Base-by-base conservation (phyloP, 257 asterid genomes). In the Plantago ovata region DNA sequence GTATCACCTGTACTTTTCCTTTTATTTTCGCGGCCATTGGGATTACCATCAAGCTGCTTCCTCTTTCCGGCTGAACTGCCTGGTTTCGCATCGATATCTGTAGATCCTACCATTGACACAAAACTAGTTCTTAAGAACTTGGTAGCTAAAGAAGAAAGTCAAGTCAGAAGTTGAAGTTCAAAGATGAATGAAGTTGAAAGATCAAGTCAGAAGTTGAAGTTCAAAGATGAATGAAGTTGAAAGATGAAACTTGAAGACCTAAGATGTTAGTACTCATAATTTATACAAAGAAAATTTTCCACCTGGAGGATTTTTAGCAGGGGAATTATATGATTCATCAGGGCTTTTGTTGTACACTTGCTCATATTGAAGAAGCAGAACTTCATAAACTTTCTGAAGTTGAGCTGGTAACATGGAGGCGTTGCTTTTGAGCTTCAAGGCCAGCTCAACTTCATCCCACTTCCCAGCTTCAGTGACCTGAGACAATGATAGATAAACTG, bases 381-480 rank as follows among this genome's bases (percentile, higher is more conserved):
- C 62, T 56, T 75, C 72, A 28, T 87, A 84, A n/a, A 77, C 56
- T 18, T 64, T 82, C 57, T 75, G 82, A 64, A 84, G 75, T 60
- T 84, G 92, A 66, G 67, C 57, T 28, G 85, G 76, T 56, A 77
- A 39, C 28, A 78, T 57, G 19, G 67, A 22, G 24, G 28, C 48
- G 32, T 57, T 46, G 66, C 74, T 56, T 53, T 66, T 70, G 53
- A 47, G 32, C 56, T 72, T 72, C 58, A 70, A 65, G 53, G 69
- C 61, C 21, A 75, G 57, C 58, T 83, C 87, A 53, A 87, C 78
- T 32, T 82, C 96, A 7, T 74, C 77, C 96, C 96, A 87, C 70
- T 75, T 82, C 14, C 83, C 83, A 64, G 39, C 69, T 67, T 64
- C 77, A 8, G 82, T 80, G 49, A 84, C 94, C 96, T 87, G 60